These are phyloP conservation scores for Daldinia concentrica DNA, from an alignment of 495 filamentous ascomycete genomes.

Conservation along the genomic window DNA sequence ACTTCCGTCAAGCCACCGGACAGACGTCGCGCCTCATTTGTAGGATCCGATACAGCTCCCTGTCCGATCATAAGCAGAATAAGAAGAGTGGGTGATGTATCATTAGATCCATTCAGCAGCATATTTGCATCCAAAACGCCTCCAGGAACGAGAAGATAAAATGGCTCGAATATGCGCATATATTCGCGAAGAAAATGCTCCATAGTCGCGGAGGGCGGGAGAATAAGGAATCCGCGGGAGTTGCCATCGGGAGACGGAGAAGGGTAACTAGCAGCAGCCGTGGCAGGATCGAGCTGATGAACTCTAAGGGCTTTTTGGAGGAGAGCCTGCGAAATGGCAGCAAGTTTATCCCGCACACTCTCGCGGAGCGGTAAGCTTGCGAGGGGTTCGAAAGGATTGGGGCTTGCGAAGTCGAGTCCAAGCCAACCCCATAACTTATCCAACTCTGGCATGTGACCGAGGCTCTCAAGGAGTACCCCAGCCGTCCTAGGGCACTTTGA, in stretches of 20 bases:
- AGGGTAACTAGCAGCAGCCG: conserved; percentile 11
- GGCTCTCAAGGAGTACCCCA: conserved; percentile 16
- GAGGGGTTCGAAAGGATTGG: conserved; percentile 2
- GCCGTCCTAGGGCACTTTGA: conserved; percentile 16
- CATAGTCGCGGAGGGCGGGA: conserved; percentile 18
- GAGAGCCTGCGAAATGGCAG: conserved; percentile 22
- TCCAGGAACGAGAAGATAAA: conserved; percentile 15
- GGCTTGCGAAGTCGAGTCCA: conserved; percentile 15
- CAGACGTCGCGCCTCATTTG: conserved; percentile 16
- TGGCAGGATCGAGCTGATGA: conserved; percentile 18
- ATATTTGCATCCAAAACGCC: conserved; percentile 18
- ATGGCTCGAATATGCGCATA: conserved; percentile 24
- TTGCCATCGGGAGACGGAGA: conserved; percentile 2
- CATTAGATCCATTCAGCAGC: conserved; percentile 3
- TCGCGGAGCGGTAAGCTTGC: conserved; percentile 13
- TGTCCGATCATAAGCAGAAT: conserved; percentile 23
- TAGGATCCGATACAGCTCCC: conserved; percentile 19
- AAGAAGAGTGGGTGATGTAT: conserved; percentile 10
- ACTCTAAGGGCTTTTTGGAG: conserved; percentile 24
- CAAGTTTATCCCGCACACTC: conserved; percentile 15
- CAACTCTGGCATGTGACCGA: conserved; percentile 20
- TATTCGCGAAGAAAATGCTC: conserved; percentile 26
- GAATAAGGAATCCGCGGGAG: conserved; percentile 21
- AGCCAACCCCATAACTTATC: conserved; percentile 24
- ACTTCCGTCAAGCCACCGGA: conserved; percentile 23